Conservation (phyloP, 2,329 filamentous ascomycete genomes). For the Emmonsiellopsis sp. region DNA sequence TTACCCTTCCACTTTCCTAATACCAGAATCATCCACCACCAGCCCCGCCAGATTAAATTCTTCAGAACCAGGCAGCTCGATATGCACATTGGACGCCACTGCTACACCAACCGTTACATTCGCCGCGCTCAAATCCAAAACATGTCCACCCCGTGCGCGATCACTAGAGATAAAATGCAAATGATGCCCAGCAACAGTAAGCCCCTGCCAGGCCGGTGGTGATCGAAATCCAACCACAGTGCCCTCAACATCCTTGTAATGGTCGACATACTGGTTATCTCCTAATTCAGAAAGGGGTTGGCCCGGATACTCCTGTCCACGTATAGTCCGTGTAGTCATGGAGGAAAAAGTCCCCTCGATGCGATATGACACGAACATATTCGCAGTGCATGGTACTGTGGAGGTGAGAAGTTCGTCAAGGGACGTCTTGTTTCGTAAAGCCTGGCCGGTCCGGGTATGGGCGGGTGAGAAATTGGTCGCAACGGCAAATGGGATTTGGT, state of each 20-base stretch:
- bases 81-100: slow-evolving; percentile 28
- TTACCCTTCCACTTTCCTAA: slow-evolving; percentile 29
- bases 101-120: slow-evolving; percentile 29
- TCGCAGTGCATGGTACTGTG: slow-evolving; percentile 14
- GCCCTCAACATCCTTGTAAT: slow-evolving; percentile 28
- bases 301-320: slow-evolving; percentile 21
- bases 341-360: slow-evolving; percentile 17
- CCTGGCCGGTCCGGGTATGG: slow-evolving; percentile 11
- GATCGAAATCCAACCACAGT: slow-evolving; percentile 37
- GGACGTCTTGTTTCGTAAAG: slow-evolving; percentile 15
- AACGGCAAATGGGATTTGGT: slow-evolving; percentile 33
- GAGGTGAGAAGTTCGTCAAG: slow-evolving; percentile 14
- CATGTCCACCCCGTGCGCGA: slow-evolving; percentile 31
- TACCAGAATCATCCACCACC: slow-evolving; percentile 24
- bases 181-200: slow-evolving; percentile 35
- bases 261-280: slow-evolving; percentile 31
- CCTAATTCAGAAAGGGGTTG: slow-evolving; percentile 27
- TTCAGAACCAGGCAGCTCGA: slow-evolving; percentile 30
- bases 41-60: slow-evolving; percentile 30
- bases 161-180: slow-evolving; percentile 33
- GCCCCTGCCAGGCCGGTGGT: slow-evolving; percentile 31
- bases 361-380: slow-evolving; percentile 22
- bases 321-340: slow-evolving; percentile 21
- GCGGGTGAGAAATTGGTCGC: slow-evolving; percentile 22
- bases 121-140: slow-evolving; percentile 28